These are phyloP conservation scores for Trichomonascaceae sp. DNA, from an alignment of 1,139 yeast species.

Conservation along the genomic window DNA sequence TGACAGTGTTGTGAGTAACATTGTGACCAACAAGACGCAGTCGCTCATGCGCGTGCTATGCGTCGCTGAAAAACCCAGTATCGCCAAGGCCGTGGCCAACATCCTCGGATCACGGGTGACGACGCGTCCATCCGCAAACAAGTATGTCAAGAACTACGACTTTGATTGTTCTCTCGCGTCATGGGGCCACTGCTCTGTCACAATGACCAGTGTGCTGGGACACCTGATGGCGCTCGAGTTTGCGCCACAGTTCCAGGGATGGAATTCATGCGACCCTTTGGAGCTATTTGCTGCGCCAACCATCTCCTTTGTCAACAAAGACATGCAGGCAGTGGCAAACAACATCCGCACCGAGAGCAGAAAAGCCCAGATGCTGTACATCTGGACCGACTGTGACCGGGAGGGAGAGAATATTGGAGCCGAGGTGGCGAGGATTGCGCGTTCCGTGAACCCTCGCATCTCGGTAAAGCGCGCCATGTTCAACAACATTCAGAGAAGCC, in stretches of 20 bases:
- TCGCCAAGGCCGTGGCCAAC: conserved; percentile 72
- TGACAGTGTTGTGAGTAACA: too few species aligned
- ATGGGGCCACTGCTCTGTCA: conserved; percentile 63
- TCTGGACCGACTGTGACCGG: conserved; percentile 98
- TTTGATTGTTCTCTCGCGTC: conserved; percentile 48
- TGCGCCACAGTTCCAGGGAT: conserved; percentile 38
- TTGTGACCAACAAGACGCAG: too few species aligned
- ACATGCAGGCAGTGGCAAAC: conserved; percentile 40
- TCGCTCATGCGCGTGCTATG: conserved; percentile 80
- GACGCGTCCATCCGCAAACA: conserved; percentile 37
- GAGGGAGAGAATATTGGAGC: conserved; percentile 96
- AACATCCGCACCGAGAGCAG: conserved; percentile 62
- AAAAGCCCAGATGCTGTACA: conserved; percentile 51
- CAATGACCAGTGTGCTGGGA: conserved; percentile 88
- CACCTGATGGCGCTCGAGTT: conserved; percentile 63
- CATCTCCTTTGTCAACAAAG: conserved; percentile 26
- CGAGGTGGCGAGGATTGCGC: conserved; percentile 65
- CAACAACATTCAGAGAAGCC: conserved; percentile 72
- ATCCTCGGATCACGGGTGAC: conserved; percentile 56
- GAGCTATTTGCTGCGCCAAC: conserved; percentile 61
- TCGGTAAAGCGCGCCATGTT: conserved; percentile 61
- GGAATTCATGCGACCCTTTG: conserved; percentile 61
- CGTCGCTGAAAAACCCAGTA: conserved; percentile 96
- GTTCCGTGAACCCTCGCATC: conserved; percentile 37
- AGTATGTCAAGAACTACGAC: conserved; percentile 70